Base-by-base conservation (phyloP, 176 grass and related monocot species). In the Oryza glaberrima region DNA sequence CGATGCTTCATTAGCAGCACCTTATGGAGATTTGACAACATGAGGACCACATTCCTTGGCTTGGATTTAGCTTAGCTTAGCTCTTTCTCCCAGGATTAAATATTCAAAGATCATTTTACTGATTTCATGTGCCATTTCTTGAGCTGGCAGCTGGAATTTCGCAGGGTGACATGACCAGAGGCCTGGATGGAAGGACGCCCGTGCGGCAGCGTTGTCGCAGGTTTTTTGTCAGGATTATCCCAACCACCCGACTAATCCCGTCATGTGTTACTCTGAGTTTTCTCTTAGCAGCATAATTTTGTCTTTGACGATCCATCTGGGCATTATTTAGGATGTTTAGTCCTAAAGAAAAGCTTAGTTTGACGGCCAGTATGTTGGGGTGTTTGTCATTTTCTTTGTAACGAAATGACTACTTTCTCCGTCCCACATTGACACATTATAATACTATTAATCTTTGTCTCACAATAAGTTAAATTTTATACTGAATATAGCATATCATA, bases 141-240 rank as follows among this genome's bases (percentile, higher is more conserved):
- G n/a, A 19, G 41, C 4, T 13, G 16, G 71, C 25, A 32, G 16
- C 78, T 11, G 63, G 19, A 69, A 56, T 46, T 46, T 7, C 19
- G 64, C 35, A 9, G 45, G 3, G 6, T 11, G 69, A 67, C 65
- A 52, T 19, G 67, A 73, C 68, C 15, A 23, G 66, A 20, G 8
- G 26, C 8, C 9, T 17, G 74, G 32, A 17, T 3, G 78, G 71
- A 25, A 35, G 15, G 34, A 60, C 6, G 66, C 15, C 72, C 81
- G 81, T 84, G 72, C 83, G 67, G 78, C 79, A 78, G 17, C 35
- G 44, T 74, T 82, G 88, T 83, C 73, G 58, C 35, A 3, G 45
- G 23, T 82, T 89, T 85, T 81, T 86, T 90, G 83, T 78, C 79
- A 72, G 73, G 67, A 74, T 82, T 82, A 69, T 47, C 88, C 81